Evolutionary conservation across 2,329 filamentous ascomycete genomes (phyloP), one percentile per base, ranked within the genome.

Genomic region (Hymenoscyphus scutula): DNA sequence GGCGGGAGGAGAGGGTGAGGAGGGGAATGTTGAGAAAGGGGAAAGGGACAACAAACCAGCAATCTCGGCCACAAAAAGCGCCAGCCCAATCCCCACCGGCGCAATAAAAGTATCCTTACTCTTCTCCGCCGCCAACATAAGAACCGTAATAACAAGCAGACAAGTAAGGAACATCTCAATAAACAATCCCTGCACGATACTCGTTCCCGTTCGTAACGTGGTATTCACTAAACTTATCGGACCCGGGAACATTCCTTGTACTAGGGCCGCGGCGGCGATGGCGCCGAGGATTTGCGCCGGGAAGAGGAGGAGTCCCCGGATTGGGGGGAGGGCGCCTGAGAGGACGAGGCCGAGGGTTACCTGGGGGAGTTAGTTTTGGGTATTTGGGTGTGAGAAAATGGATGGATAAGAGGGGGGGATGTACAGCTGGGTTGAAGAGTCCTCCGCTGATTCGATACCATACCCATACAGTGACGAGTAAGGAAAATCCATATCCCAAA

Each of bases 21-120:
- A n/a, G 30, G 53, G 48, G 30, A 45, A 23, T 48, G n/a, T 13
- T 38, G 53, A 23, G 23, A 11, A 53, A 19, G 19, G 27, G 17
- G 57, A 34, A 17, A n/a, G 37, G 19, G 41, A 23, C 10, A 5
- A 51, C 61, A n/a, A 63, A 69, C 69, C 68, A 59, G 57, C 59
- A 15, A 69, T 53, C 30, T 69, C 64, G 11, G 64, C 77, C 53
- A 91, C 81, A 73, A 92, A 91, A 59, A 92, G 80, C 0, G 88
- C 80, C 1, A 91, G 75, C 1, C 90, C 90, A 68, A 92, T 90
- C 13, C 87, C 88, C 3, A 92, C 77, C 0, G 89, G 89, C 0
- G 89, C 89, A 1, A 91, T 76, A 71, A 82, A 90, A 0, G 89
- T 92, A 2, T 85, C 84, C 53, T 87, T 86, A 74, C 91, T 88